Evolutionary conservation across 2,329 filamentous ascomycete genomes (phyloP).

Genomic region (Eutypella sp.): DNA sequence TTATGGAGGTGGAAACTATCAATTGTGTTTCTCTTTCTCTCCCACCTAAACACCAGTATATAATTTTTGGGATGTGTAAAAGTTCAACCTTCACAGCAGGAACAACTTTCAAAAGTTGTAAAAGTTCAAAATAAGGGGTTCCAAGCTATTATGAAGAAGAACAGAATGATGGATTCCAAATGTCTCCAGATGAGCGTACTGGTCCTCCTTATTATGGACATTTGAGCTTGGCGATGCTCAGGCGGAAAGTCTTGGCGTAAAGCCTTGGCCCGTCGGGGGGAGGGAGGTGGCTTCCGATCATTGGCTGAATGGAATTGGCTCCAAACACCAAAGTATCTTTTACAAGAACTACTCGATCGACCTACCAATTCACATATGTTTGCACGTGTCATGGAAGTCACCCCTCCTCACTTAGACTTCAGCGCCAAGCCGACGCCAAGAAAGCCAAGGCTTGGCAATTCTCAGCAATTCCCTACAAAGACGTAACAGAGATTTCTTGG

Average conservation of each 20-base stretch:
- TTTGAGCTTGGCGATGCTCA: slow-evolving; percentile 26
- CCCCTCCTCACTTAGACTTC: not conserved
- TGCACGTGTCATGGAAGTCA: slow-evolving; percentile 17
- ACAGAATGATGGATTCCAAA: slow-evolving; percentile 27
- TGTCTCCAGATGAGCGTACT: slow-evolving; percentile 25
- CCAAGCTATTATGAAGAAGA: slow-evolving; percentile 12
- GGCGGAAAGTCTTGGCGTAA: slow-evolving; percentile 29
- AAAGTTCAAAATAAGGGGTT: not conserved
- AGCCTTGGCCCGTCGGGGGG: slow-evolving; percentile 22
- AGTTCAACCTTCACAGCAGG: not conserved
- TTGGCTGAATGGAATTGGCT: slow-evolving; percentile 19
- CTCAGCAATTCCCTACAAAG: slow-evolving; percentile 9
- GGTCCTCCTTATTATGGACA: slow-evolving; percentile 25
- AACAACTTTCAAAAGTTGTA: not conserved
- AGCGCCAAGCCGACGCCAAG: not conserved
- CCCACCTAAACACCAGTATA: not conserved
- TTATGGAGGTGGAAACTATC: too few species aligned
- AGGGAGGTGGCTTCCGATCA: slow-evolving; percentile 15
- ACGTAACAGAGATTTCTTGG: slow-evolving; percentile 7
- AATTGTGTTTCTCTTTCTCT: not conserved
- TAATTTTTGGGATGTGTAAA: not conserved
- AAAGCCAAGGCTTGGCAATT: not conserved
- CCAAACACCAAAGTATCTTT: slow-evolving; percentile 18
- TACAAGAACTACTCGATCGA: slow-evolving; percentile 15
- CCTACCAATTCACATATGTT: slow-evolving; percentile 9